Base-by-base conservation (phyloP, 441 rosid species). In the Biscutella laevigata region DNA sequence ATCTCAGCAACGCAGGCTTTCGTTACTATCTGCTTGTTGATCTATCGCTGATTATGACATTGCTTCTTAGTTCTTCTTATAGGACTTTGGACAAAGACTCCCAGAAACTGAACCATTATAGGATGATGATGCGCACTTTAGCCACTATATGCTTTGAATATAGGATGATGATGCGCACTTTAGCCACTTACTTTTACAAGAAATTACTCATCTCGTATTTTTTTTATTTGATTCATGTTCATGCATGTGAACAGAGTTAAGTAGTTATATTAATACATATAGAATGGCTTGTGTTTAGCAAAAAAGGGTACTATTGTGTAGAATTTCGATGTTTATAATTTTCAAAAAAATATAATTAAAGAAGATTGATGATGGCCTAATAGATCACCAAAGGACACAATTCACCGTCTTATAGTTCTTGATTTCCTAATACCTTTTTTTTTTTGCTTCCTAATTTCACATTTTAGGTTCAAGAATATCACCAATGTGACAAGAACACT, bases 231-330 rank as follows among this genome's bases (percentile, higher is more conserved):
- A 53, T 53, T 20, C 25, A 43, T 15, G 59, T 61, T 43, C 59
- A 62, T 53, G 54, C 53, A 61, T 53, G 38, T 42, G 59, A 52
- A 26, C 38, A 17, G 26, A 41, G n/a, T 51, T 33, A 8, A 16
- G 26, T 40, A 32, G 12, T 28, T 29, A 7, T n/a, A n/a, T n/a
- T n/a, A n/a, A n/a, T n/a, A n/a, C n/a, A n/a, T n/a, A n/a, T n/a
- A n/a, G n/a, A n/a, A n/a, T n/a, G n/a, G n/a, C n/a, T 53, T 46
- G 43, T 38, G 55, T 29, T 54, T 37, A 37, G 30, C 29, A 49
- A 54, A 54, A 54, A 46, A 42, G 22, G n/a, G n/a, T n/a, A n/a
- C n/a, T 44, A 36, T 11, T 29, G 21, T 53, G 45, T 37, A 11
- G 7, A 22, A 22, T 19, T 29, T 54, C 61, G 56, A 46, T 37